A percentile compares a stretch with the other conserved stretches of the same genome.
These are phyloP conservation scores for Ophiostoma piceae DNA, from an alignment of 2,329 filamentous ascomycete species.

Conservation along the genomic window DNA sequence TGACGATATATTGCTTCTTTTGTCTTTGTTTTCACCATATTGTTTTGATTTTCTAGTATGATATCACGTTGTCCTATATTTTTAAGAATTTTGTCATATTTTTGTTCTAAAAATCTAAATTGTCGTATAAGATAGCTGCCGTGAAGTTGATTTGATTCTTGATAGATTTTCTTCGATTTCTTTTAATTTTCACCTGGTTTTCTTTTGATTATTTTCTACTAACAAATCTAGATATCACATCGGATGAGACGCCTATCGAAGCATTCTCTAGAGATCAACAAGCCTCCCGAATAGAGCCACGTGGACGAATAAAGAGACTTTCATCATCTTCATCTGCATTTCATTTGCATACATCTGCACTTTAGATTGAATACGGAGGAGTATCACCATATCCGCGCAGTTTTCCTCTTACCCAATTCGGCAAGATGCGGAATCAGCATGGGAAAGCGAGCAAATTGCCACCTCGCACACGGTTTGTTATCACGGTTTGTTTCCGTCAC, in stretches of 20 bases:
- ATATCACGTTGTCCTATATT: not conserved
- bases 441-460: slow-evolving; percentile 4
- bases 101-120: not conserved
- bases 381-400: not conserved
- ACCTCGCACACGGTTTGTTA: not conserved
- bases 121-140: not conserved
- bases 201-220: too few relatives aligned
- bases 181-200: too few relatives aligned
- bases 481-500: not conserved
- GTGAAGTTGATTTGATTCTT: not conserved
- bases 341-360: not conserved
- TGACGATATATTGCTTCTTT: not conserved
- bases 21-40: not conserved
- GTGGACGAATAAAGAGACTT: slow-evolving; percentile 4
- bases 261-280: not conserved
- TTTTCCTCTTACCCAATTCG: not conserved
- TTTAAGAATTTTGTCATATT: too few relatives aligned
- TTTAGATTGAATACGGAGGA: not conserved
- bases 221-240: not conserved
- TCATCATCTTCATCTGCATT: not conserved
- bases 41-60: not conserved
- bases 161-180: not conserved
- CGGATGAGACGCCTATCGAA: not conserved
- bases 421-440: slow-evolving; percentile 1
- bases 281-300: not conserved